phyloP scores from a whole-genome alignment of 352 stramenopile species.

The Phytophthora agathidicida region DNA sequence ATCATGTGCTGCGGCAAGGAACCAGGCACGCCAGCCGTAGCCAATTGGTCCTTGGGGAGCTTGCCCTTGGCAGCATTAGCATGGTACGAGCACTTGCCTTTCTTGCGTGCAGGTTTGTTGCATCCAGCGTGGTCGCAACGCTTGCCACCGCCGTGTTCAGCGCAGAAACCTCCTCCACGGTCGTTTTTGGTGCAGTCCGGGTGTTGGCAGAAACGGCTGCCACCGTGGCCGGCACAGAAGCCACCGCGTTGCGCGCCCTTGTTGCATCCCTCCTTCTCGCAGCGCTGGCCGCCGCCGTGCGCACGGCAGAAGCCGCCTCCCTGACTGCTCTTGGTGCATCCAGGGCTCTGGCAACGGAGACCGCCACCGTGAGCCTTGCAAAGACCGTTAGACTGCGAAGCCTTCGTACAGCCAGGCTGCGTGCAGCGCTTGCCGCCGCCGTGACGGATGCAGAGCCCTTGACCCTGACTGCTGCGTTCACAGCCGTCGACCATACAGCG shows the following conservation, averaged over 20 bases:
- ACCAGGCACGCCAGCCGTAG: slow-evolving; percentile 9
- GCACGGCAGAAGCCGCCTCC: slow-evolving; percentile 86
- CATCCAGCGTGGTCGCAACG: slow-evolving; percentile 78
- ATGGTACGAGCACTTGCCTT: slow-evolving; percentile 89
- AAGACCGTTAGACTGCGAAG: slow-evolving; percentile 82
- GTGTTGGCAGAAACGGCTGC: slow-evolving; percentile 80
- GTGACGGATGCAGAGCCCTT: slow-evolving; percentile 85
- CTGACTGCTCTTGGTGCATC: slow-evolving; percentile 85
- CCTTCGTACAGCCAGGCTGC: slow-evolving; percentile 80
- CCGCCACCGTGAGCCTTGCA: slow-evolving; percentile 88
- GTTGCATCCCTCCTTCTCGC: slow-evolving; percentile 84
- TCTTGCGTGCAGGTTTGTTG: slow-evolving; percentile 85
- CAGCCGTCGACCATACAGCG: slow-evolving; percentile 86
- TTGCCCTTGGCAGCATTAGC: slow-evolving; percentile 80
- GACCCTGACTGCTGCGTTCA: slow-evolving; percentile 79
- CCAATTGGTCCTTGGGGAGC: slow-evolving; percentile 52
- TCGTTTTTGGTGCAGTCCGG: slow-evolving; percentile 91
- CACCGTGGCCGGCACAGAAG: slow-evolving; percentile 85
- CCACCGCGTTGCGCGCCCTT: slow-evolving; percentile 82
- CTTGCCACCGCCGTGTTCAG: slow-evolving; percentile 85
- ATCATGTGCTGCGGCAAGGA: slow-evolving; percentile 70
- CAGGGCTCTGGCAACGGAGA: slow-evolving; percentile 69
- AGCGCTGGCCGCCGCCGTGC: slow-evolving; percentile 84
- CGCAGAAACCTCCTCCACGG: slow-evolving; percentile 84
- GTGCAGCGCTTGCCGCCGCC: slow-evolving; percentile 84